Base-by-base conservation (phyloP, 1,139 yeast species). In the Sugiyamaella grinbergsii region DNA sequence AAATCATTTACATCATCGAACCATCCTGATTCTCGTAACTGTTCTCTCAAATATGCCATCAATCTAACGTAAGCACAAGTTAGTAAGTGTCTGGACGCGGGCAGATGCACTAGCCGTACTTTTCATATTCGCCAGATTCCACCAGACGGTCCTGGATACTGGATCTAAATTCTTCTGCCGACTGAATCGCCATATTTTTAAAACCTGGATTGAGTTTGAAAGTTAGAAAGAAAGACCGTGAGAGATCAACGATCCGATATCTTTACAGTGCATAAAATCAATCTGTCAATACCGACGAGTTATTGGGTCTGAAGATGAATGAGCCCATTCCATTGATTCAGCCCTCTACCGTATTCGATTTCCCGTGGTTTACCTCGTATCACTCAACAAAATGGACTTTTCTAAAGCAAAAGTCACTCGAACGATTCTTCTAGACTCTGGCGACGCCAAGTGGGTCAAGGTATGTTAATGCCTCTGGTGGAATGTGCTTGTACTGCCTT, bases 11-110 rank as follows among this genome's bases (percentile, higher is more conserved):
- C 82, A 54, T 83, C 78, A 60, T 88, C 95, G 59, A 81, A 82
- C 97, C 97, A 91, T 5, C 97, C 97, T 2, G 83, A 76, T 63
- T 86, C 86, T 53, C 81, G 76, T 23, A 91, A 76, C 62, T 80
- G 80, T 50, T 83, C 75, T 59, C 82, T 81, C 53, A 90, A 71
- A 49, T 57, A 56, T 11, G 57, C 51, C 47, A 63, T 59, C 52
- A 71, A 56, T 48, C 69, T 66, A 51, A 18, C 22, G 11, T 18
- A 28, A 37, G 23, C 31, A 23, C 37, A 37, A 31, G 4, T 11
- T 10, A 8, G 4, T 8, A 34, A 19, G 19, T 13, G n/a, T n/a
- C n/a, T n/a, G n/a, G n/a, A 23, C 26, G 4, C 20, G 8, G n/a
- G n/a, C 8, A 6, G 18, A 8, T 13, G 6, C 24, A 11, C 22